phyloP scores from a whole-genome alignment of 345 rosid genomes.

The Combretum micranthum region DNA sequence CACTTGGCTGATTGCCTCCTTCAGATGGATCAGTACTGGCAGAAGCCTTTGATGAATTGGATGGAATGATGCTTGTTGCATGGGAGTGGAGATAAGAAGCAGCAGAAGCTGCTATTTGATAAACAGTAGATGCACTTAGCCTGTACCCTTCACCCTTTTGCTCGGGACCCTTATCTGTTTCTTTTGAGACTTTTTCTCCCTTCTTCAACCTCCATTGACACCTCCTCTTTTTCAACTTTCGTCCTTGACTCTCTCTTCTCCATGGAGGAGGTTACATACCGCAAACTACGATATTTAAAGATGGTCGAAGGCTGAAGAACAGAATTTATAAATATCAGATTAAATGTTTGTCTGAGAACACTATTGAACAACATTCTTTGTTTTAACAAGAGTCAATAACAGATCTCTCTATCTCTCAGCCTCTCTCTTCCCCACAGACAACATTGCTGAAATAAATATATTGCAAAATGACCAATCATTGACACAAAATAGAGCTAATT shows the following conservation, averaged over 20 bases:
- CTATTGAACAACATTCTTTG: not conserved
- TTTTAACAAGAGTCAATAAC: too few relatives aligned
- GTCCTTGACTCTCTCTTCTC: constrained; percentile 49
- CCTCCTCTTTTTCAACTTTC: constrained; percentile 30
- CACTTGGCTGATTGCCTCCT: constrained; percentile 13
- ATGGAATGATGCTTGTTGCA: constrained; percentile 56
- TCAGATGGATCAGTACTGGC: constrained; percentile 13
- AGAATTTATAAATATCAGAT: constrained; percentile 2
- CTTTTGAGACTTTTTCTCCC: constrained; percentile 20
- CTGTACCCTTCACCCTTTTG: constrained; percentile 26
- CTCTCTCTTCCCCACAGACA: too few relatives aligned
- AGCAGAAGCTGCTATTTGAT: constrained; percentile 73
- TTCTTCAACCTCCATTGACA: constrained; percentile 34
- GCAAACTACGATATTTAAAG: constrained; percentile 48
- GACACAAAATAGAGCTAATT: too few relatives aligned
- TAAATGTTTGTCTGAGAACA: not conserved
- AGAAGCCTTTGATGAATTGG: constrained; percentile 29
- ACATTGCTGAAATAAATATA: too few relatives aligned
- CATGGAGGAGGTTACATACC: constrained; percentile 65
- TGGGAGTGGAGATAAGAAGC: constrained; percentile 81
- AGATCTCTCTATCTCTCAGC: too few relatives aligned
- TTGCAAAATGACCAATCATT: too few relatives aligned
- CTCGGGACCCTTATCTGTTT: constrained; percentile 21
- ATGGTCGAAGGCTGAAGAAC: constrained; percentile 55
- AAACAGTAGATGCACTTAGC: constrained; percentile 63